phyloP scores from a whole-genome alignment of 2,329 filamentous ascomycete genomes.

The Fusarium pseudograminearum region DNA sequence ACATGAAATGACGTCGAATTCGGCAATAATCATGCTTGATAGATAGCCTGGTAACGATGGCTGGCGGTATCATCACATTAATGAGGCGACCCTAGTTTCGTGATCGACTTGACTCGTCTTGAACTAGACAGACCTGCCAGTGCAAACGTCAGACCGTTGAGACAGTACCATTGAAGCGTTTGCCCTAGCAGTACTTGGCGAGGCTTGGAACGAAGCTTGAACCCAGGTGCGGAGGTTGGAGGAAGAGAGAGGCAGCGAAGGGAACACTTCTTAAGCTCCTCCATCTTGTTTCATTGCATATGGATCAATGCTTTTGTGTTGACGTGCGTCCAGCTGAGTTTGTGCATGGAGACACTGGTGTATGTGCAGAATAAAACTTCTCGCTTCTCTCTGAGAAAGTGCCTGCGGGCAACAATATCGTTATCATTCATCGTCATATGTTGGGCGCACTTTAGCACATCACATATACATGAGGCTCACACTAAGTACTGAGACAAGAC shows the following conservation, averaged over 20 bases:
- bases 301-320: neutral
- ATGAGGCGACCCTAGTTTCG: neutral
- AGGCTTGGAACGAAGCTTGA: neutral
- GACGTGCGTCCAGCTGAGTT: neutral
- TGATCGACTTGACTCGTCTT: slow-evolving; percentile 1
- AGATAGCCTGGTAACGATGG: neutral
- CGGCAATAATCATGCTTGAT: neutral
- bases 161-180: neutral
- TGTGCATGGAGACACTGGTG: neutral
- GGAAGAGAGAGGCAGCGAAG: neutral
- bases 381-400: neutral
- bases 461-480: slow-evolving; percentile 14
- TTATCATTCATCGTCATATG: neutral
- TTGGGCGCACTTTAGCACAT: neutral
- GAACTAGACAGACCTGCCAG: neutral
- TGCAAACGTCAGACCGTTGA: neutral
- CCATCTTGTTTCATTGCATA: neutral
- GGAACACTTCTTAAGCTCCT: neutral
- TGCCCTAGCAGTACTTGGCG: neutral
- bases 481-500: neutral
- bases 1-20: no score
- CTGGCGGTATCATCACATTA: neutral
- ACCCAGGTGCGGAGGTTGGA: neutral
- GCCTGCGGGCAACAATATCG: neutral
- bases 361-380: neutral